Evolutionary conservation across 768 basidiomycete species (phyloP).

Genomic region (Pisolithus sp.): DNA sequence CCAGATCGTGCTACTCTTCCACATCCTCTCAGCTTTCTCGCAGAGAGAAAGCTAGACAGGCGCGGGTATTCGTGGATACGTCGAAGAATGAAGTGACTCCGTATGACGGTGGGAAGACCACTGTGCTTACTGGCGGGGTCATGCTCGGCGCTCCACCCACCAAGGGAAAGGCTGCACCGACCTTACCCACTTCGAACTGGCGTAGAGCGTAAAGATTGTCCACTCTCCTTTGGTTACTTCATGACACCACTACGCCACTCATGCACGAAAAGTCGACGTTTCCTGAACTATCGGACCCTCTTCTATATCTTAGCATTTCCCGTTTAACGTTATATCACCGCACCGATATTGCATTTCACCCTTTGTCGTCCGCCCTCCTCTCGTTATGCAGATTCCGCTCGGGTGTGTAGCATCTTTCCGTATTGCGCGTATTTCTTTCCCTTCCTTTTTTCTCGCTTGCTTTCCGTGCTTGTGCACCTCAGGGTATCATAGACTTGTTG

Average conservation of each 20-base stretch:
- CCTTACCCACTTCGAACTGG: conserved; percentile 40
- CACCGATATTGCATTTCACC: conserved; percentile 20
- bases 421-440: conserved; percentile 6
- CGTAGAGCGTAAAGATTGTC: conserved; percentile 42
- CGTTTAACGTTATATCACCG: conserved; percentile 27
- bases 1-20: conserved; percentile 34
- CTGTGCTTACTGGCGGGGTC: conserved; percentile 80
- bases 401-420: conserved; percentile 23
- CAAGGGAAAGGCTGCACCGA: conserved; percentile 25
- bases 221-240: conserved; percentile 21
- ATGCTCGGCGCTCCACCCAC: conserved; percentile 62
- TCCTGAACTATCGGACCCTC: conserved; percentile 21
- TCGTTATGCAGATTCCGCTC: conserved; percentile 15
- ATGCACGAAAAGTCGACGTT: conserved; percentile 22
- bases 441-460: conserved; percentile 9
- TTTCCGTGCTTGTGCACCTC: conserved; percentile 16
- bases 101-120: conserved; percentile 85
- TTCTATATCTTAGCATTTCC: conserved; percentile 25
- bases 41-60: conserved; percentile 62
- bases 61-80: conserved; percentile 66
- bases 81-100: conserved; percentile 76
- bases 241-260: conserved; percentile 15
- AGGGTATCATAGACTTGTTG: conserved; percentile 24
- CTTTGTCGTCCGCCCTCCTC: conserved; percentile 10
- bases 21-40: conserved; percentile 53